These are phyloP conservation scores for Lepidium campestre DNA, from an alignment of 441 rosid species.

Conservation along the genomic window DNA sequence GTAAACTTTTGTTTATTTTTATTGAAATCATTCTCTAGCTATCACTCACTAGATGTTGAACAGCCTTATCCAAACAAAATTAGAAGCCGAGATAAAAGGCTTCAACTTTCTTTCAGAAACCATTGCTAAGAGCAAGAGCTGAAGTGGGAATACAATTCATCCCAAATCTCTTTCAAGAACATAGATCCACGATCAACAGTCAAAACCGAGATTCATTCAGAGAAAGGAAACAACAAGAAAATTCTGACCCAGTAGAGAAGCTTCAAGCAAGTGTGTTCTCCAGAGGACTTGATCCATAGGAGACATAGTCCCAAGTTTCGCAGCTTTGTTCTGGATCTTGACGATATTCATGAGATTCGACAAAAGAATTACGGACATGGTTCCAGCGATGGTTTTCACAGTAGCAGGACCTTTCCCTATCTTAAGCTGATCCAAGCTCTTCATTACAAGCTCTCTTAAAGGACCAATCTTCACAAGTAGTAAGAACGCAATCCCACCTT, in stretches of 20 bases:
- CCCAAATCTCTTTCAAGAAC: not conserved
- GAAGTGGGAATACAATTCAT: not conserved
- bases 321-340: slow-evolving; percentile 91
- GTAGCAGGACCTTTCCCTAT: slow-evolving; percentile 80
- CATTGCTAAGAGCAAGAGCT: not conserved
- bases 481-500: slow-evolving; percentile 60
- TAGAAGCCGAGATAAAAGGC: not conserved
- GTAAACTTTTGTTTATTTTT: not conserved
- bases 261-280: slow-evolving; percentile 95
- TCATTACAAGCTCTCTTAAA: slow-evolving; percentile 74
- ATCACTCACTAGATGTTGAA: not conserved
- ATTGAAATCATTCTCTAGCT: not conserved
- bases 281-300: slow-evolving; percentile 97
- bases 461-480: slow-evolving; percentile 75
- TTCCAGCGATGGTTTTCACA: slow-evolving; percentile 73
- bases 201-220: not conserved
- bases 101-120: not conserved
- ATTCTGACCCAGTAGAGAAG: slow-evolving; percentile 75
- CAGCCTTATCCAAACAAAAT: not conserved
- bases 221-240: not conserved
- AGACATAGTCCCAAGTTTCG: slow-evolving; percentile 91
- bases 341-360: slow-evolving; percentile 73
- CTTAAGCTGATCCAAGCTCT: slow-evolving; percentile 74
- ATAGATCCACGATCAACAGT: not conserved
- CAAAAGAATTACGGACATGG: slow-evolving; percentile 71